Conservation (phyloP, 169 alveolate genomes). For the Plasmodium yoelii region DNA sequence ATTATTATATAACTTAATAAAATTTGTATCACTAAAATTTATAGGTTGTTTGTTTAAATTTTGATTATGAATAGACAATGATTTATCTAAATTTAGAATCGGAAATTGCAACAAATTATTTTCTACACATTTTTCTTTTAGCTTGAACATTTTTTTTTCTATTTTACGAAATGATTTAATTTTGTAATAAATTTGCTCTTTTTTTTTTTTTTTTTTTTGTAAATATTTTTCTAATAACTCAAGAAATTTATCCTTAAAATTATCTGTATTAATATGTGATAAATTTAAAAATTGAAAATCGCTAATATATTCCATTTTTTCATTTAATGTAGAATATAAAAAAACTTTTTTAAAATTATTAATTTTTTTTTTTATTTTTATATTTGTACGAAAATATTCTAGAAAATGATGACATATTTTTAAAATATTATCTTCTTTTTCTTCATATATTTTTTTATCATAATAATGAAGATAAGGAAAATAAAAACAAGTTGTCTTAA, state of each 20-base stretch:
- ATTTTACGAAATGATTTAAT: constrained; percentile 9
- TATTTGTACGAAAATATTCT: constrained; percentile 19
- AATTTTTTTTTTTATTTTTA: constrained; percentile 26
- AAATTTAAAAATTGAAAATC: constrained; percentile 38
- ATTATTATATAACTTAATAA: neutral
- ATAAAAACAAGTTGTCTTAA: constrained; percentile 23
- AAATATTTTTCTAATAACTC: constrained; percentile 25
- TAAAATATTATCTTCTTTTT: constrained; percentile 30
- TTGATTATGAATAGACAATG: too few species aligned
- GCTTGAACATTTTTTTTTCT: constrained; percentile 2
- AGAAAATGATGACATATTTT: constrained; percentile 10
- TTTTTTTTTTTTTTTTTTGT: constrained; percentile 34
- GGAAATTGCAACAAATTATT: constrained; percentile 32
- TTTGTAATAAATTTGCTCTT: constrained; percentile 28
- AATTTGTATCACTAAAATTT: too few species aligned
- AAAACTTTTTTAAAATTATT: constrained; percentile 20
- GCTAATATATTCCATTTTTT: constrained; percentile 36
- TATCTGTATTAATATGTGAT: constrained; percentile 33
- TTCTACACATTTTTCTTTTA: constrained; percentile 53
- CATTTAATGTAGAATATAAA: constrained; percentile 18
- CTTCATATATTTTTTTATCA: constrained; percentile 31
- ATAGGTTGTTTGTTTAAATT: too few species aligned
- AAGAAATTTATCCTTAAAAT: constrained; percentile 12
- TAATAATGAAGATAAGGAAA: constrained; percentile 56
- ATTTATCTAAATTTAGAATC: neutral